phyloP scores from a whole-genome alignment of 2,329 filamentous ascomycete genomes.

The Rachicladosporium sp. region DNA sequence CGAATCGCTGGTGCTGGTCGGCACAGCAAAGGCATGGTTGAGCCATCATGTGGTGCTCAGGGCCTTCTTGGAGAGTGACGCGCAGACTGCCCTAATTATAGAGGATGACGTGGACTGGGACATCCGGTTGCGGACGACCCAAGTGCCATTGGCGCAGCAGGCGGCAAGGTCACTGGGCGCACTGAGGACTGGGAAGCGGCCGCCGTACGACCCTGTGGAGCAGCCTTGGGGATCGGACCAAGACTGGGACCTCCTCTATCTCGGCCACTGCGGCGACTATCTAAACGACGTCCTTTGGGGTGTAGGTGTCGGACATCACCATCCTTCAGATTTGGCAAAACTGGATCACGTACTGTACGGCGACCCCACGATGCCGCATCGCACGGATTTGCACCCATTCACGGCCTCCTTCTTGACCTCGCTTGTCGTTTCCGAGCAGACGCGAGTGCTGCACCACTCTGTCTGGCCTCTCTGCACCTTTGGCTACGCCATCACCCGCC shows the following conservation, averaged over 20 bases:
- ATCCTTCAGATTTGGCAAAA: slow-evolving; percentile 17
- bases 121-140: slow-evolving; percentile 28
- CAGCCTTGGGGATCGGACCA: slow-evolving; percentile 25
- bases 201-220: slow-evolving; percentile 19
- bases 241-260: slow-evolving; percentile 27
- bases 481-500: slow-evolving; percentile 30
- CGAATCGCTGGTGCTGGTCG: slow-evolving; percentile 20
- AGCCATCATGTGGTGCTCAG: slow-evolving; percentile 21
- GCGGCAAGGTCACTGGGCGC: slow-evolving; percentile 14
- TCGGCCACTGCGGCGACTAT: slow-evolving; percentile 31
- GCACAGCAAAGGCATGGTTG: slow-evolving; percentile 28
- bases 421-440: slow-evolving; percentile 24
- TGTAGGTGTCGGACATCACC: slow-evolving; percentile 26
- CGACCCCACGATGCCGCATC: slow-evolving; percentile 26
- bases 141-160: slow-evolving; percentile 21
- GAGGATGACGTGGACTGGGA: slow-evolving; percentile 36
- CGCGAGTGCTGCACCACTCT: slow-evolving; percentile 28
- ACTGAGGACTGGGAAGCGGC: slow-evolving; percentile 11
- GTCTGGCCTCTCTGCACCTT: slow-evolving; percentile 33
- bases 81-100: slow-evolving; percentile 31
- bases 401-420: slow-evolving; percentile 26
- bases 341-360: slow-evolving; percentile 25
- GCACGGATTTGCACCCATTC: slow-evolving; percentile 26
- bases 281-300: slow-evolving; percentile 23
- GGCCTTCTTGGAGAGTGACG: slow-evolving; percentile 29